These are phyloP conservation scores for Zygotorulaspora florentina DNA, from an alignment of 805 yeast species.

Conservation along the genomic window DNA sequence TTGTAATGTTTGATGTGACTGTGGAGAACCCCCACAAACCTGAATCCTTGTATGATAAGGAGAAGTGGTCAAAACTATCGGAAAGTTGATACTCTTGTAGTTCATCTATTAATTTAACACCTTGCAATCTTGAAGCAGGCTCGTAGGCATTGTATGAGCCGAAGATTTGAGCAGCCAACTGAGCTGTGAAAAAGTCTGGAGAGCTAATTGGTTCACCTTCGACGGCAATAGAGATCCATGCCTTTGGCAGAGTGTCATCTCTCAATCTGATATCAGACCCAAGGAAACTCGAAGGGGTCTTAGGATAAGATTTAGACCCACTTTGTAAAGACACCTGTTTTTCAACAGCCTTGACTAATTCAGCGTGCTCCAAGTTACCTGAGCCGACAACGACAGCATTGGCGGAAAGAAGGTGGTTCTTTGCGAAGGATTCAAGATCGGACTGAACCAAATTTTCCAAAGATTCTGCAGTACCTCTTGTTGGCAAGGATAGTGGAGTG, in stretches of 20 bases:
- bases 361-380: constrained; percentile 69
- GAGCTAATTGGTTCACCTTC: constrained; percentile 64
- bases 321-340: constrained; percentile 39
- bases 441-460: constrained; percentile 50
- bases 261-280: constrained; percentile 86
- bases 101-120: constrained; percentile 66
- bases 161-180: constrained; percentile 65
- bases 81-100: constrained; percentile 69
- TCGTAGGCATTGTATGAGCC: constrained; percentile 53
- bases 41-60: constrained; percentile 65
- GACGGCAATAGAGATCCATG: constrained; percentile 72
- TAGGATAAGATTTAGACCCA: constrained; percentile 49
- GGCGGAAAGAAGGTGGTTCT: constrained; percentile 53
- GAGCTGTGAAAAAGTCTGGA: constrained; percentile 62
- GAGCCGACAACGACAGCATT: constrained; percentile 64
- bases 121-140: constrained; percentile 54
- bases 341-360: constrained; percentile 63
- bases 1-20: constrained; percentile 53
- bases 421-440: constrained; percentile 56
- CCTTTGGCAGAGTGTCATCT: constrained; percentile 81
- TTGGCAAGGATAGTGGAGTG: constrained; percentile 73
- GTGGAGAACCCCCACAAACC: constrained; percentile 84
- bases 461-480: constrained; percentile 68
- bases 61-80: constrained; percentile 68
- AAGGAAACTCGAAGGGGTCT: constrained; percentile 57